phyloP scores from a whole-genome alignment of 2,329 filamentous ascomycete genomes.

The Trichoderma harzianum region DNA sequence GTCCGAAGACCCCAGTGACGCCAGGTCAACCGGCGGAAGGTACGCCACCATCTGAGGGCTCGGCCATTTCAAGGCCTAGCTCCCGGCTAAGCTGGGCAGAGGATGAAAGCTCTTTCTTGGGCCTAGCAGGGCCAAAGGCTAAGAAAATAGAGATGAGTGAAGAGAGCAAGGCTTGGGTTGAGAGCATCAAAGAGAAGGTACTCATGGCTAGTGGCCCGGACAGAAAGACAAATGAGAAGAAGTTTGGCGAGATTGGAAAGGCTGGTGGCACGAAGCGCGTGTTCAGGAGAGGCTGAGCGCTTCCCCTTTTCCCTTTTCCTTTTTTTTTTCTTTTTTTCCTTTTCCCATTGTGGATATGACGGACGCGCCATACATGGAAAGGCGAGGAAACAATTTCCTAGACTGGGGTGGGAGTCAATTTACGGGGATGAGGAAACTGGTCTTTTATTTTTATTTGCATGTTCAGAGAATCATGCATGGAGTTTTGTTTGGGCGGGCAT shows the following conservation, averaged over 20 bases:
- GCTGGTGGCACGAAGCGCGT: constrained; percentile 70
- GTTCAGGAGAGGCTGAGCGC: constrained; percentile 48
- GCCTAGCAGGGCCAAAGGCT: constrained; percentile 66
- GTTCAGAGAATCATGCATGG: constrained; percentile 7
- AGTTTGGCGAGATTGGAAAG: constrained; percentile 68
- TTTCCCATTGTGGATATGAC: neutral
- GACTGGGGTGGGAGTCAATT: neutral
- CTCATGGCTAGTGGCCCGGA: constrained; percentile 63
- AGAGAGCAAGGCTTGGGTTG: constrained; percentile 75
- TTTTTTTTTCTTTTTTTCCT: neutral
- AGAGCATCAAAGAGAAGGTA: constrained; percentile 78
- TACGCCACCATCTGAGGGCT: constrained; percentile 44
- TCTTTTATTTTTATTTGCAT: constrained; percentile 6
- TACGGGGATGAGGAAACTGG: constrained; percentile 4
- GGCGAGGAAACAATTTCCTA: constrained; percentile 2
- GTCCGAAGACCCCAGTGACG: constrained; percentile 44
- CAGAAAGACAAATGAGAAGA: constrained; percentile 29
- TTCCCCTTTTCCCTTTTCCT: neutral
- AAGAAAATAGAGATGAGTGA: constrained; percentile 65
- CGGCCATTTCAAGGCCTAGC: constrained; percentile 48
- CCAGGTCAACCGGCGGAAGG: constrained; percentile 33
- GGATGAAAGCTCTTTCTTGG: constrained; percentile 57
- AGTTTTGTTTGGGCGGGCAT: constrained; percentile 17
- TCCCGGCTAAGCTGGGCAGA: constrained; percentile 57
- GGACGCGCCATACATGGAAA: neutral